Evolutionary conservation across 345 rosid species (phyloP).

Genomic region (Turritis glabra): DNA sequence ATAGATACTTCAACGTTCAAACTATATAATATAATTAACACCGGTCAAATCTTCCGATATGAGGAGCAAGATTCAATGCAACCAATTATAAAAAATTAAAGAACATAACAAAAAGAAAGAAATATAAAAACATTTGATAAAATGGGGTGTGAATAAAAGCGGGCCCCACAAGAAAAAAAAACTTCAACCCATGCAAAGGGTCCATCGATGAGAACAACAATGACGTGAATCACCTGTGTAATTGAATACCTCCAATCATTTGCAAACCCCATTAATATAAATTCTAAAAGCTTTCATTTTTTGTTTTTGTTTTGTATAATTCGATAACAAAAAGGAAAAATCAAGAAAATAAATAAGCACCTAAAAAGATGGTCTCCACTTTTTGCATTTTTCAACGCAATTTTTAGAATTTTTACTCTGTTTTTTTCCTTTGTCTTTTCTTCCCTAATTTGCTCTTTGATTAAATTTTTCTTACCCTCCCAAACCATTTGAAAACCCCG

Average conservation of each 20-base stretch:
- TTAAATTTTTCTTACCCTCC: constrained; percentile 44
- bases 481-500: constrained; percentile 90
- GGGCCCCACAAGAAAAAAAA: constrained; percentile 17
- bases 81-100: not conserved
- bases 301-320: not conserved
- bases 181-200: constrained; percentile 35
- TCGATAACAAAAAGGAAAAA: not conserved
- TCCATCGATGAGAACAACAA: constrained; percentile 40
- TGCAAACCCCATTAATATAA: constrained; percentile 32
- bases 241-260: constrained; percentile 38
- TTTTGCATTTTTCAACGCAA: constrained; percentile 34
- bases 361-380: constrained; percentile 28
- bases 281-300: constrained; percentile 6
- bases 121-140: not conserved
- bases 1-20: constrained; percentile 26
- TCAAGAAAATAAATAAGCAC: not conserved
- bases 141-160: constrained; percentile 1
- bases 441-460: not conserved
- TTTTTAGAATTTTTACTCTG: constrained; percentile 2
- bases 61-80: constrained; percentile 40
- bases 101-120: not conserved
- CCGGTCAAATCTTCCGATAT: constrained; percentile 26
- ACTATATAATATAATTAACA: constrained; percentile 4
- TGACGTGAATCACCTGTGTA: constrained; percentile 38
- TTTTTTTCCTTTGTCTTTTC: not conserved